Evolutionary conservation across 1,284 basidiomycete species (phyloP).

Genomic region (Apiotrichum domesticum): DNA sequence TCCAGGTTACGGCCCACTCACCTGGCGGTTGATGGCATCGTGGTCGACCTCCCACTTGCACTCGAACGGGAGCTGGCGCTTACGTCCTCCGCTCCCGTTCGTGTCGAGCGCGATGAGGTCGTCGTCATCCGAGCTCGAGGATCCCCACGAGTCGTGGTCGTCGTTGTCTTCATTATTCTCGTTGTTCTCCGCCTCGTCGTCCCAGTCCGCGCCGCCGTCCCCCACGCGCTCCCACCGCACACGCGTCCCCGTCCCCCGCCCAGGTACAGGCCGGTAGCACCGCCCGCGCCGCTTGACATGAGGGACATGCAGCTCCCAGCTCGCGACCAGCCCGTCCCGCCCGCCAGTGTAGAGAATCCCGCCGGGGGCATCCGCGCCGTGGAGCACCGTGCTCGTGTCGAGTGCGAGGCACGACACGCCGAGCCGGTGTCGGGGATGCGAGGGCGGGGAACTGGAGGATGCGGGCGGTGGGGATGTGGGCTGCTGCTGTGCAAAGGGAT

Average conservation of each 20-base stretch:
- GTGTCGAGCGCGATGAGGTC: neutral
- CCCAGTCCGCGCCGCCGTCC: conserved; percentile 54
- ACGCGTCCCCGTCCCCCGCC: conserved; percentile 8
- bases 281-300: conserved; percentile 50
- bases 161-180: conserved; percentile 49
- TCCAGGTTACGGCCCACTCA: neutral
- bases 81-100: neutral
- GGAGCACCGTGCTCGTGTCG: conserved; percentile 71
- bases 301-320: conserved; percentile 79
- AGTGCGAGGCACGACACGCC: conserved; percentile 78
- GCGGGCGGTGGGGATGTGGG: conserved; percentile 20
- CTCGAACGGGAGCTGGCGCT: conserved; percentile 56
- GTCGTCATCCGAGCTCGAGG: neutral
- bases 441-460: neutral
- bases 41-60: conserved; percentile 70
- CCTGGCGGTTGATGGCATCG: conserved; percentile 25
- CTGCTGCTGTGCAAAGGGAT: conserved; percentile 5
- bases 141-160: neutral
- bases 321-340: conserved; percentile 81
- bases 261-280: conserved; percentile 41
- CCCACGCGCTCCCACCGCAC: conserved; percentile 41
- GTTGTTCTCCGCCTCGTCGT: conserved; percentile 52
- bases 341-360: conserved; percentile 93
- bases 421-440: conserved; percentile 74
- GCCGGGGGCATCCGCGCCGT: conserved; percentile 59